Base-by-base conservation (phyloP, 306 rosid genomes). In the Boehmeria nivea region DNA sequence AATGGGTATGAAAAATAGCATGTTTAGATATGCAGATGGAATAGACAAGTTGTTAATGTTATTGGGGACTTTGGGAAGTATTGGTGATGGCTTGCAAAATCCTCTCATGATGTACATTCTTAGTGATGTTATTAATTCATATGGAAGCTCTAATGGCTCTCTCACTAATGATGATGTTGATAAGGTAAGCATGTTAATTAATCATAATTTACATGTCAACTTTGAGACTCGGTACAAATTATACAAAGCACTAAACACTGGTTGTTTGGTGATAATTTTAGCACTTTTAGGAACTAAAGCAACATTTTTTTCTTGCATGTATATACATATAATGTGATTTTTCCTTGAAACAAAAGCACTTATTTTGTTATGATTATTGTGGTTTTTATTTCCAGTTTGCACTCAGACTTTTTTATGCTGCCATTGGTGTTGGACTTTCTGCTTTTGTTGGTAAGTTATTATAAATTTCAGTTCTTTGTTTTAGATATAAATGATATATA, bases 51-150 rank as follows among this genome's bases (percentile, higher is more conserved):
- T 80, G 64, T 57, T 86, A 63, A 82, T 86, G 88, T 52, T 84
- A 6, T 80, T 90, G 20, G 95, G 97, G 54, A 84, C 84, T 43
- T 47, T 86, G 20, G 97, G 97, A 3, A 79, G 94, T 73, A 54
- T 90, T 26, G 95, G 94, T 51, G 97, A 90, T 70, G 97, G 97
- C 8, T 14, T 80, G 36, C 97, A 86, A 69, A 78, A 52, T 60
- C 97, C 97, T 65, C 86, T 86, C 37, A 80, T 47, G 80, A 83
- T 90, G 90, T 82, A 66, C 66, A 65, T 90, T 72, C 95, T 90
- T 37, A 84, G 85, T 57, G 78, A 84, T 59, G 95, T 86, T 24
- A 83, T 90, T 48, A 90, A 82, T 46, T 79, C 86, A 20, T 86
- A 76, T 43, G 97, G 95, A 55, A 69, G 67, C 53, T 31, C 18